Conservation (phyloP, 1,284 basidiomycete genomes). For the Ganoderma lingzhi region DNA sequence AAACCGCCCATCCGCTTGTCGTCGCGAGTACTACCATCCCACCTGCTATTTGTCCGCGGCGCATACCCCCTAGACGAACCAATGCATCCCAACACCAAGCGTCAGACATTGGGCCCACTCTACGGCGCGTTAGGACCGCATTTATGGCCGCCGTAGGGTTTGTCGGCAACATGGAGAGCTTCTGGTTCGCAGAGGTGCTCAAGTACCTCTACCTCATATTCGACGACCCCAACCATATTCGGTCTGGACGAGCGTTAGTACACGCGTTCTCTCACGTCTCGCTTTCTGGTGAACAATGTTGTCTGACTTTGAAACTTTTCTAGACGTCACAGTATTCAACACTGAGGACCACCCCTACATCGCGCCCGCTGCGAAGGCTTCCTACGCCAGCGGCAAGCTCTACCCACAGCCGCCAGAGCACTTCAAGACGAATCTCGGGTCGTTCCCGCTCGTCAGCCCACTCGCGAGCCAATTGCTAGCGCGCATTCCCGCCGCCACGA, state of each 20-base stretch:
- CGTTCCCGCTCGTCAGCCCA: constrained; percentile 37
- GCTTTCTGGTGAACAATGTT: accelerated
- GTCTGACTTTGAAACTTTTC: background rate
- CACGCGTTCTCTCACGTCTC: background rate
- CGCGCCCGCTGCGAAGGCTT: constrained; percentile 53
- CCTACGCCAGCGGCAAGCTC: constrained; percentile 52
- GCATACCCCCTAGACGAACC: no score
- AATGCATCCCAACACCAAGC: no score
- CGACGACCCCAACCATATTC: constrained; percentile 67
- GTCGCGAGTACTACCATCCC: no score
- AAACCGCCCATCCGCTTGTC: no score
- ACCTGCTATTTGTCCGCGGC: no score
- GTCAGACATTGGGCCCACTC: no score
- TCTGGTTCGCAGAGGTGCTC: constrained; percentile 82
- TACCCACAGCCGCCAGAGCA: constrained; percentile 25
- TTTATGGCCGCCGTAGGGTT: constrained; percentile 30
- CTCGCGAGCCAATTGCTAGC: background rate
- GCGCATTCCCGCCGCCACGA: background rate
- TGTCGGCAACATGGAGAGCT: constrained; percentile 73
- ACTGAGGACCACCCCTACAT: constrained; percentile 76
- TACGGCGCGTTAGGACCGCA: no score
- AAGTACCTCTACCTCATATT: constrained; percentile 82
- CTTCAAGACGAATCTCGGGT: constrained; percentile 34
- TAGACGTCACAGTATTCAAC: constrained; percentile 68
- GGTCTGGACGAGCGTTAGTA: constrained; percentile 69